Conservation (phyloP, 257 asterid genomes). For the Eustoma russellianum region DNA sequence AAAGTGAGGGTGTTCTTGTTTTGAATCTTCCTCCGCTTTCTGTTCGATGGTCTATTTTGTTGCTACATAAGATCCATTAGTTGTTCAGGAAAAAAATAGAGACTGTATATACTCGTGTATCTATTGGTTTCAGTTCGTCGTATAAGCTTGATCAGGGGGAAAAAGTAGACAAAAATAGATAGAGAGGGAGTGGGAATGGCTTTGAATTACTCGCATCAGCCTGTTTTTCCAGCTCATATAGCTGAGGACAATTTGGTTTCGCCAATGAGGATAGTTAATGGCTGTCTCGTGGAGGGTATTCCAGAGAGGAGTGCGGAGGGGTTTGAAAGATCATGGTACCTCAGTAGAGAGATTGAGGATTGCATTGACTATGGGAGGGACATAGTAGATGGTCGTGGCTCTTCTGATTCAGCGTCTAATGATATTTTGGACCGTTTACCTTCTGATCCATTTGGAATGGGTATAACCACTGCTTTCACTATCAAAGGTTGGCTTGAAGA, state of each 20-base stretch:
- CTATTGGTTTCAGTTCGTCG: neutral
- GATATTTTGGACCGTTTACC: conserved; percentile 70
- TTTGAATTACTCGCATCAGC: conserved; percentile 71
- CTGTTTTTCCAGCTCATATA: conserved; percentile 37
- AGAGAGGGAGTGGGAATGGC: conserved; percentile 66
- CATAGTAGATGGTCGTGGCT: conserved; percentile 27
- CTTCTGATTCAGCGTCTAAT: conserved; percentile 31
- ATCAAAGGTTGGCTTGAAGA: conserved; percentile 72
- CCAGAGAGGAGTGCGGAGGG: conserved; percentile 47
- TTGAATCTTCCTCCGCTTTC: conserved; percentile 7
- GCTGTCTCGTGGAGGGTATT: conserved; percentile 53
- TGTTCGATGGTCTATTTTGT: neutral
- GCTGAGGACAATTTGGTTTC: conserved; percentile 60
- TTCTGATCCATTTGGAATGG: conserved; percentile 93
- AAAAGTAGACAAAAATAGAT: conserved; percentile 5
- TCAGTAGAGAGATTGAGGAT: conserved; percentile 25
- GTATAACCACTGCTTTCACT: conserved; percentile 53
- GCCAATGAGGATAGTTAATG: conserved; percentile 54
- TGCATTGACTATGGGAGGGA: conserved; percentile 31
- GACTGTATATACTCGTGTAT: neutral
- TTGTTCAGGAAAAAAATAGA: too few species aligned
- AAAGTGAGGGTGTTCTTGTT: too few species aligned
- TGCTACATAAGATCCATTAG: neutral
- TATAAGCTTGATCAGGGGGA: conserved; percentile 8
- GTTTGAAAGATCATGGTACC: conserved; percentile 28